Evolutionary conservation across 306 rosid genomes (phyloP).

Genomic region (Styphnolobium japonicum): DNA sequence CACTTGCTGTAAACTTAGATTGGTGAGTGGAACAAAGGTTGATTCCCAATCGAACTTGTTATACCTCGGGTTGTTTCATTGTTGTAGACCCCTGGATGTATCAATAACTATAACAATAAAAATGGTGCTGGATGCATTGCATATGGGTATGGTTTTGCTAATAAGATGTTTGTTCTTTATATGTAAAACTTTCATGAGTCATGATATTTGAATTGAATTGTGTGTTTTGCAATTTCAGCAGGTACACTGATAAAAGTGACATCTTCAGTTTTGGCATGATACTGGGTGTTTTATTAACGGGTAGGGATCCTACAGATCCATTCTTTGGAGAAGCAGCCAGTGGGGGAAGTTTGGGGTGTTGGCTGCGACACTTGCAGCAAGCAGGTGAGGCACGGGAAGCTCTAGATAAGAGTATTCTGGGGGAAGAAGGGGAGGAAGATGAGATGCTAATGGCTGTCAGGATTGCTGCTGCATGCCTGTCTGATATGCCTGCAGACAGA

Average conservation of each 20-base stretch:
- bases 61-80: not conserved
- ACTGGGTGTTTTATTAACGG: slow-evolving; percentile 71
- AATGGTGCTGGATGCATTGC: not conserved
- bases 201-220: slow-evolving; percentile 1
- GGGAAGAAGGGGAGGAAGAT: slow-evolving; percentile 93
- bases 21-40: not conserved
- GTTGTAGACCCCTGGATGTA: not conserved
- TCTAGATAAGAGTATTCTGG: slow-evolving; percentile 71
- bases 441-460: slow-evolving; percentile 97
- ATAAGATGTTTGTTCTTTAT: not conserved
- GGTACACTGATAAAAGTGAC: slow-evolving; percentile 91
- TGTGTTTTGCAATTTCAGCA: slow-evolving; percentile 36
- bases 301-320: slow-evolving; percentile 76
- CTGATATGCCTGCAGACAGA: slow-evolving; percentile 84
- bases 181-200: not conserved
- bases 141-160: not conserved
- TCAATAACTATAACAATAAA: not conserved
- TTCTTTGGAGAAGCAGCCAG: slow-evolving; percentile 79
- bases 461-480: slow-evolving; percentile 87
- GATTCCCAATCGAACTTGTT: not conserved
- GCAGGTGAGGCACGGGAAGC: slow-evolving; percentile 85
- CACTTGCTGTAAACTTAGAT: not conserved
- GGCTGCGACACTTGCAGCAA: slow-evolving; percentile 84
- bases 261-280: slow-evolving; percentile 94
- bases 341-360: slow-evolving; percentile 81